Percentiles rank a stretch among this genome's conserved stretches.
phyloP scores from a whole-genome alignment of 2,329 filamentous ascomycete genomes.

The Alternaria burnsii region DNA sequence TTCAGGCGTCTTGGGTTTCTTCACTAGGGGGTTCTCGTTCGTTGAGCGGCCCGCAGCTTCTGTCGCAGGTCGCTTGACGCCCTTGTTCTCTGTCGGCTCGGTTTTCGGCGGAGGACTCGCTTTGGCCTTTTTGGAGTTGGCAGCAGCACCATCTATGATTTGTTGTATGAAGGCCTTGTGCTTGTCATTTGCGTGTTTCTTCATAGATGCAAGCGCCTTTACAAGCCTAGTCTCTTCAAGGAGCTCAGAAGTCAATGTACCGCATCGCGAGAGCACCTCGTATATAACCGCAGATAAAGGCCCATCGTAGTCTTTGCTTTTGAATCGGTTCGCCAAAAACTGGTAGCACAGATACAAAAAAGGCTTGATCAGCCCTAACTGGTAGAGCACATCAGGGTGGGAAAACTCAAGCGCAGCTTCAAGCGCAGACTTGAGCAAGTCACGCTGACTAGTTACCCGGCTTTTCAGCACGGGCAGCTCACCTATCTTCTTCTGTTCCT shows the following conservation, averaged over 20 bases:
- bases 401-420: slow-evolving; percentile 57
- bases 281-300: slow-evolving; percentile 54
- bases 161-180: slow-evolving; percentile 68
- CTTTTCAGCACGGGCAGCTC: slow-evolving; percentile 65
- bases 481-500: slow-evolving; percentile 63
- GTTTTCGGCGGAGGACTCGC: slow-evolving; percentile 37
- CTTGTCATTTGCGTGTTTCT: slow-evolving; percentile 71
- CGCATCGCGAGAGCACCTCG: slow-evolving; percentile 67
- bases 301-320: slow-evolving; percentile 56
- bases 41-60: slow-evolving; percentile 29
- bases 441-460: slow-evolving; percentile 65
- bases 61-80: slow-evolving; percentile 41
- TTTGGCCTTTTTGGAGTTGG: slow-evolving; percentile 52
- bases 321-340: slow-evolving; percentile 59
- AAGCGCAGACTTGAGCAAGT: slow-evolving; percentile 63
- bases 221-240: slow-evolving; percentile 72
- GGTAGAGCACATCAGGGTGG: slow-evolving; percentile 57
- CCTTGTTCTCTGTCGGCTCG: slow-evolving; percentile 38
- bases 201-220: slow-evolving; percentile 69
- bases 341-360: slow-evolving; percentile 59
- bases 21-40: slow-evolving; percentile 30
- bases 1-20: slow-evolving; percentile 43
- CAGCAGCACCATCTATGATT: slow-evolving; percentile 59
- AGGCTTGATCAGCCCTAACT: slow-evolving; percentile 48
- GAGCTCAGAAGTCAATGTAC: slow-evolving; percentile 67